Evolutionary conservation across 1,284 basidiomycete species (phyloP).

Genomic region (Ustilago tritici): DNA sequence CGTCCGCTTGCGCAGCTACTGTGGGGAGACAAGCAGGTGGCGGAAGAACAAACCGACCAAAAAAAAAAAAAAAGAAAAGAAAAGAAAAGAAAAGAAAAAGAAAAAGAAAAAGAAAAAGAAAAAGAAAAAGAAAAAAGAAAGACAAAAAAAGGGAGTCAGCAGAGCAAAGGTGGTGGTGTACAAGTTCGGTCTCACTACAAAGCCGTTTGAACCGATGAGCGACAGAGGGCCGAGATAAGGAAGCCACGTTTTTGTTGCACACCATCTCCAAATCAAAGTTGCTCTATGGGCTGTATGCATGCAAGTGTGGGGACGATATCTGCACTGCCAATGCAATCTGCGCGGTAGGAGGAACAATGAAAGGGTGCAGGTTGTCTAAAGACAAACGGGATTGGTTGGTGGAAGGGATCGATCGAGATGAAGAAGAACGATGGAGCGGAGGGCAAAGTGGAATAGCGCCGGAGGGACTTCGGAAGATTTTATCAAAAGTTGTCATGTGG

Average conservation of each 20-base stretch:
- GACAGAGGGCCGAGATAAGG: slow-evolving; percentile 2
- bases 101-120: neutral
- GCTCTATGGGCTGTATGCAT: slow-evolving; percentile 6
- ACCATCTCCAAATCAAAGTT: neutral
- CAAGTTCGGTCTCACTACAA: neutral
- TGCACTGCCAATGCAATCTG: too few relatives aligned
- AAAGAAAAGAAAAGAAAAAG: neutral
- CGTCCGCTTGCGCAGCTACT: neutral
- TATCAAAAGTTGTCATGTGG: slow-evolving; percentile 8
- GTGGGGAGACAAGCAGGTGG: neutral
- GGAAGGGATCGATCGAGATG: too few relatives aligned
- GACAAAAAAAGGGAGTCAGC: neutral
- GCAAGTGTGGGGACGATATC: neutral
- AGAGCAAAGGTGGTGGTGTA: neutral
- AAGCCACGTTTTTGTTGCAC: neutral
- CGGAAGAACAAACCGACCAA: too few relatives aligned
- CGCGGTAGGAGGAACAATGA: too few relatives aligned
- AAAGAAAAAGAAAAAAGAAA: neutral
- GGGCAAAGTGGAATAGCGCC: slow-evolving; percentile 3
- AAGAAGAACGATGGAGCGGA: too few relatives aligned
- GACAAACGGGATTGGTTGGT: too few relatives aligned
- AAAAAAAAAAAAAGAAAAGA: neutral
- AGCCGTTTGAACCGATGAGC: slow-evolving; percentile 9
- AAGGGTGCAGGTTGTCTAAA: too few relatives aligned
- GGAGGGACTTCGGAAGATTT: neutral